Conservation (phyloP, 331 rosid genomes). For the Prunus yedoensis region DNA sequence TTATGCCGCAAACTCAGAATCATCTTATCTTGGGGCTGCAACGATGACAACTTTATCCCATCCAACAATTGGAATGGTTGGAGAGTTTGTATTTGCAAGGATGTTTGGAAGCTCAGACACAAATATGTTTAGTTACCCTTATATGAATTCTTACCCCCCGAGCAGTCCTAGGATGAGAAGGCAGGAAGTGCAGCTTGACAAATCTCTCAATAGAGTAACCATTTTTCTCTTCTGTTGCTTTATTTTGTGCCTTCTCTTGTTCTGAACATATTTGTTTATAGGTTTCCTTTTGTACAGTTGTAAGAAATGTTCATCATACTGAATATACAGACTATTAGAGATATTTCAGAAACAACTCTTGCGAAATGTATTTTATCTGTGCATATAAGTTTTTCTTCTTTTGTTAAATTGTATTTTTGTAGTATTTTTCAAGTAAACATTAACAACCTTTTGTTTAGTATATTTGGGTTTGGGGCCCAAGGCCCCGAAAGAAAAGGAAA, state of each 20-base stretch:
- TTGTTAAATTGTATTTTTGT: background rate
- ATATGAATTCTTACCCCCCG: constrained; percentile 31
- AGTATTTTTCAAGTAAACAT: too few relatives aligned
- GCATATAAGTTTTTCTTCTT: background rate
- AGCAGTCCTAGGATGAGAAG: constrained; percentile 72
- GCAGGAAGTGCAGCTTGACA: constrained; percentile 80
- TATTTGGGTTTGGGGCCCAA: too few relatives aligned
- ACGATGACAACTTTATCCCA: constrained; percentile 47
- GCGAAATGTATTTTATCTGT: constrained; percentile 1
- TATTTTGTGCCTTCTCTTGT: constrained; percentile 78
- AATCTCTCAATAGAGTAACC: constrained; percentile 74
- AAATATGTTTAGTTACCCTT: constrained; percentile 41
- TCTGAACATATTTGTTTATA: constrained; percentile 33
- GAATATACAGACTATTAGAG: constrained; percentile 6
- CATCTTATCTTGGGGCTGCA: constrained; percentile 53
- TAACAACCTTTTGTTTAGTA: too few relatives aligned
- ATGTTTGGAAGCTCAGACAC: constrained; percentile 58
- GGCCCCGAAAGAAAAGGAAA: too few relatives aligned
- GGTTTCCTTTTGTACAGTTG: constrained; percentile 24
- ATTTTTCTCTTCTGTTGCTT: constrained; percentile 74
- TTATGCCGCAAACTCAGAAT: constrained; percentile 38
- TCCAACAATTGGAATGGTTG: constrained; percentile 72
- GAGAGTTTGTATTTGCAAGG: constrained; percentile 70
- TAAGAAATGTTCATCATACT: background rate
- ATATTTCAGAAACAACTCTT: constrained; percentile 11